phyloP scores from a whole-genome alignment of 2,329 filamentous ascomycete genomes.

The Colletotrichum cordylinicola region DNA sequence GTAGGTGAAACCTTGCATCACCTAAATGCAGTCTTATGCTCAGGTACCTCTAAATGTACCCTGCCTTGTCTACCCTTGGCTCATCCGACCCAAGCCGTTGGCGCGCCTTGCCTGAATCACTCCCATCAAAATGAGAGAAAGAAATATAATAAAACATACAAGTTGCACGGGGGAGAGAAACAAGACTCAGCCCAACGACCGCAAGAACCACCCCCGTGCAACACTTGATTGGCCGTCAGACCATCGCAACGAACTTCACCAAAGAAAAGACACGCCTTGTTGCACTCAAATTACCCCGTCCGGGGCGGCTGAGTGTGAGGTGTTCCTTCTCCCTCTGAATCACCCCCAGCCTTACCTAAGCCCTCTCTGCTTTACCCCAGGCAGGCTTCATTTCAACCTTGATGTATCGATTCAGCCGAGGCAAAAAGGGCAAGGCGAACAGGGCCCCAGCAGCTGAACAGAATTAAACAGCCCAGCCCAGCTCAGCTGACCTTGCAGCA shows the following conservation, averaged over 20 bases:
- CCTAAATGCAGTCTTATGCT: not conserved
- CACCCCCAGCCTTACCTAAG: not conserved
- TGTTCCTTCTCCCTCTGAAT: not conserved
- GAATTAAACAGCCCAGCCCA: not conserved
- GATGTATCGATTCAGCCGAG: not conserved
- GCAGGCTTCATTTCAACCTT: too few relatives aligned
- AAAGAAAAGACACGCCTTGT: not conserved
- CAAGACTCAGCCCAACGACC: not conserved
- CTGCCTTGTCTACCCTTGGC: not conserved
- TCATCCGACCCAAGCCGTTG: constrained; percentile 6
- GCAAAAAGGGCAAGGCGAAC: not conserved
- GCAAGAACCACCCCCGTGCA: not conserved
- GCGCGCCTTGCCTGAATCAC: constrained; percentile 6
- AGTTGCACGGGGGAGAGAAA: not conserved
- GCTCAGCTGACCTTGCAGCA: not conserved
- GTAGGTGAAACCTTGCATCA: not conserved
- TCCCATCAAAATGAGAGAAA: not conserved
- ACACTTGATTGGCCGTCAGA: not conserved
- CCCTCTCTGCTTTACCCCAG: not conserved
- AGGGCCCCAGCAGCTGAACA: not conserved
- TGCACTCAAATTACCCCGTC: not conserved
- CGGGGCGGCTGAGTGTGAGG: not conserved
- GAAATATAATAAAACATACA: not conserved
- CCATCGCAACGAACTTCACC: not conserved
- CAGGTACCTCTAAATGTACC: not conserved